Base-by-base conservation (phyloP, 2,329 filamentous ascomycete genomes). In the Aspergillus thermomutatus region DNA sequence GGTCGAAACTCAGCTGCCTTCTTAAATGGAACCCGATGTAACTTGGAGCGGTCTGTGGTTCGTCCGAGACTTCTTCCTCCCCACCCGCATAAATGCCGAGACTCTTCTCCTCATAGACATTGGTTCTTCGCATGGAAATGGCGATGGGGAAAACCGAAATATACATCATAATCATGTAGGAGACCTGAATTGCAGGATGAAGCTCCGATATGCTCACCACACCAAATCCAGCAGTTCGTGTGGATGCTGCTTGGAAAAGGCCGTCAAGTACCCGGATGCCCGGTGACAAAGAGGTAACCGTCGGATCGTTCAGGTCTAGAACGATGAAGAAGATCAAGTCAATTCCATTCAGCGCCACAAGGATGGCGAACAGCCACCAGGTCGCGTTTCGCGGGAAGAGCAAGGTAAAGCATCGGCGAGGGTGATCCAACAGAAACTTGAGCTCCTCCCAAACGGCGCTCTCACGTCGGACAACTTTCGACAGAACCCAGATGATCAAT, bases 101-200 rank as follows among this genome's bases (percentile, higher is more conserved):
- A 49, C 81, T 83, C 48, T 80, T 78, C 71, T 97, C 93, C 74
- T 97, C 93, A 77, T 97, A 97, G 2, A 97, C 93, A 71, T 97
- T 97, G 57, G 93, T 97, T 62, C 90, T 83, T 53, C 93, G 91
- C 66, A 97, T 89, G 6, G 90, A 94, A 67, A 97, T 97, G 70
- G 94, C 93, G 65, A 97, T 96, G 4, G 93, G 93, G 66, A 96
- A 96, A 58, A 97, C 90, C 56, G 92, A 96, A 60, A 97, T 96
- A 75, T 97, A 97, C 94, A 97, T 97, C 94, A 97, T 97, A 74
- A 97, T 87, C 75, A 97, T 80, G 77, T 97, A 97, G 25, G 92
- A 91, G 14, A 95, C 91, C 67, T 96, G 92, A 56, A 97, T 91
- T 3, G 90, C 94, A 1, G 94, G 92, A 64, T 97, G 92, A 1